A percentile compares a stretch with the other conserved stretches of the same genome.
These are phyloP conservation scores for Zymoseptoria brevis DNA, from an alignment of 2,329 filamentous ascomycete genomes.

Conservation along the genomic window DNA sequence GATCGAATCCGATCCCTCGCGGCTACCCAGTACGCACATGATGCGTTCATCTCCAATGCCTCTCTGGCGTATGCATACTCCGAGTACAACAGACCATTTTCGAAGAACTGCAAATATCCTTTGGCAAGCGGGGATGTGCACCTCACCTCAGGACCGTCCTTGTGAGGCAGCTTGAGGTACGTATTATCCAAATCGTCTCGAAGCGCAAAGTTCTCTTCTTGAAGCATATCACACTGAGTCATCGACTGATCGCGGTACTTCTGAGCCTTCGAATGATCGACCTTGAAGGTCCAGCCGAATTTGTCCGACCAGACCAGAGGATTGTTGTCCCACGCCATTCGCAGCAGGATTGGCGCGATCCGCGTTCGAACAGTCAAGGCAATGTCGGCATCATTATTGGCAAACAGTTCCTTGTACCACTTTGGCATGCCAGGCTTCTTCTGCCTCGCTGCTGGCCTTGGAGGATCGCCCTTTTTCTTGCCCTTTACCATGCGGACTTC, in stretches of 20 bases:
- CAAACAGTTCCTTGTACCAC: slow-evolving; percentile 91
- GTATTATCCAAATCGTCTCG: slow-evolving; percentile 56
- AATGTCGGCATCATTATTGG: slow-evolving; percentile 60
- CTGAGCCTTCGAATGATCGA: slow-evolving; percentile 52
- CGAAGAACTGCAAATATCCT: slow-evolving; percentile 82
- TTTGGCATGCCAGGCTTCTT: slow-evolving; percentile 91
- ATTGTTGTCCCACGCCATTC: slow-evolving; percentile 79
- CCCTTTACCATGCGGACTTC: slow-evolving; percentile 85
- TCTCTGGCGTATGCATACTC: slow-evolving; percentile 87
- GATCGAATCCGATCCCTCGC: slow-evolving; percentile 84
- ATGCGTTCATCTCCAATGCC: slow-evolving; percentile 95
- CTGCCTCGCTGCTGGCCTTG: slow-evolving; percentile 69
- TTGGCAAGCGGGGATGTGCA: slow-evolving; percentile 88
- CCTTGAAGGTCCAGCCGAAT: slow-evolving; percentile 86
- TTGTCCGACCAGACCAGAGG: slow-evolving; percentile 90
- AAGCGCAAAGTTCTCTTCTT: slow-evolving; percentile 60
- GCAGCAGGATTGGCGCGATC: slow-evolving; percentile 75
- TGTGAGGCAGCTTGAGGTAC: slow-evolving; percentile 94
- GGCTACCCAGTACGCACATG: slow-evolving; percentile 98
- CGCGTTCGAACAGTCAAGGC: slow-evolving; percentile 77
- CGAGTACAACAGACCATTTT: slow-evolving; percentile 77
- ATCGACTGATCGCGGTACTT: slow-evolving; percentile 67
- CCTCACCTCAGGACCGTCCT: slow-evolving; percentile 78
- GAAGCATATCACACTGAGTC: slow-evolving; percentile 64
- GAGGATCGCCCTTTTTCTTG: slow-evolving; percentile 76